These are phyloP conservation scores for Marasmius fiardii DNA, from an alignment of 1,284 basidiomycete species.

Conservation along the genomic window DNA sequence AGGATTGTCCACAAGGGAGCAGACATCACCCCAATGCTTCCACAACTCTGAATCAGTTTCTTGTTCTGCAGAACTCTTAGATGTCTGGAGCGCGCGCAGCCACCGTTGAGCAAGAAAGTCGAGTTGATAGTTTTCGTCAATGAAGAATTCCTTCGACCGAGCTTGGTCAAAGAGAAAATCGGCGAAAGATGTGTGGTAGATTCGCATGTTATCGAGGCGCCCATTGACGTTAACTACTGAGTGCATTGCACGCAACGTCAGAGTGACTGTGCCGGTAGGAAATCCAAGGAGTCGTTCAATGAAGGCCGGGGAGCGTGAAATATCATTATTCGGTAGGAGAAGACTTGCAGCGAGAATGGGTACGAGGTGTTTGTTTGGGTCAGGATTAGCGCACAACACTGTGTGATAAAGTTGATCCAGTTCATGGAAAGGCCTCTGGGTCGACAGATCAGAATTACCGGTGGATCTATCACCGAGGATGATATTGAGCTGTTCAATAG, in stretches of 20 bases:
- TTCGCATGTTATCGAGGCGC: not conserved
- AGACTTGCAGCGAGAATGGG: not conserved
- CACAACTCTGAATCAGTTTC: too few relatives aligned
- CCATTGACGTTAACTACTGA: not conserved
- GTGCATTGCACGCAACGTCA: not conserved
- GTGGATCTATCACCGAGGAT: slow-evolving; percentile 12
- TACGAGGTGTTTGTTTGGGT: not conserved
- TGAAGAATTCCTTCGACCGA: not conserved
- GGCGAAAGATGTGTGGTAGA: not conserved
- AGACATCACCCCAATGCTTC: too few relatives aligned
- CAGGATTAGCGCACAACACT: not conserved
- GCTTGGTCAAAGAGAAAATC: not conserved
- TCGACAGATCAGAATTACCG: too few relatives aligned
- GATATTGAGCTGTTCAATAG: slow-evolving; percentile 20
- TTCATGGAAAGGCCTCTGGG: slow-evolving; percentile 14
- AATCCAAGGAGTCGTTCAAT: not conserved
- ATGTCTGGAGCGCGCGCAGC: too few relatives aligned
- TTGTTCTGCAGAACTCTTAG: too few relatives aligned
- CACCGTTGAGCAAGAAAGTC: too few relatives aligned
- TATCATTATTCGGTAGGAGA: too few relatives aligned
- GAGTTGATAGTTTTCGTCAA: not conserved
- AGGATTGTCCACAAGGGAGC: too few relatives aligned
- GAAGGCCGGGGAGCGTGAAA: not conserved
- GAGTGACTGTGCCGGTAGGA: not conserved
- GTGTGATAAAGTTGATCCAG: slow-evolving; percentile 19